Percentiles rank a stretch among this genome's conserved stretches.
phyloP scores from a whole-genome alignment of 2,329 filamentous ascomycete genomes.

The Penicillium sclerotigenum region DNA sequence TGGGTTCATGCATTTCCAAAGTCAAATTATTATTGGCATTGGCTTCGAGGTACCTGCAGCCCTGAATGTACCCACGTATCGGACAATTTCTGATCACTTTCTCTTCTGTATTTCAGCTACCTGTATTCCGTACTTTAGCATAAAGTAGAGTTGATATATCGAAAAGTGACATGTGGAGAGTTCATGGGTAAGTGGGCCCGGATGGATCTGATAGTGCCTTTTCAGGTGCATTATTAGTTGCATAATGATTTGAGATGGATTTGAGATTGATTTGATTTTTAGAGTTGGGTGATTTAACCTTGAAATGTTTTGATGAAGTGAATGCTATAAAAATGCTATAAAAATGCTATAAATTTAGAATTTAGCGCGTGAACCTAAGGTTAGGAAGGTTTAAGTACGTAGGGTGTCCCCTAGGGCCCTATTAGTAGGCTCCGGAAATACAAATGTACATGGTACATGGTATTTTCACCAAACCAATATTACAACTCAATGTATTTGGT shows the following conservation, averaged over 20 bases:
- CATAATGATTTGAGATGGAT: not conserved
- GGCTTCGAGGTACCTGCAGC: conserved; percentile 20
- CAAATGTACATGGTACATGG: not conserved
- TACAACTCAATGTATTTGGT: fast-evolving
- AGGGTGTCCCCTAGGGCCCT: not conserved
- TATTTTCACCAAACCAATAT: not conserved
- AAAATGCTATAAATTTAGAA: not conserved
- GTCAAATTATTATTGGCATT: conserved; percentile 12
- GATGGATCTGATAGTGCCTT: conserved; percentile 13
- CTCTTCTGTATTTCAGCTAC: conserved; percentile 14
- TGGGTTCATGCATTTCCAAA: conserved; percentile 18
- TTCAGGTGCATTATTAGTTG: not conserved
- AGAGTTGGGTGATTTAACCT: no score
- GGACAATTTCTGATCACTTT: conserved; percentile 19
- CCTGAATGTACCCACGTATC: conserved; percentile 1
- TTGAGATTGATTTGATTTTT: not conserved
- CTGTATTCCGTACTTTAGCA: not conserved
- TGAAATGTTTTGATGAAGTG: no score
- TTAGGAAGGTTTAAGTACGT: no score
- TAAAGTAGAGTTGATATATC: conserved; percentile 18
- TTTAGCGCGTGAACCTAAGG: no score
- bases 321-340: no score
- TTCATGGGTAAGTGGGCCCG: conserved; percentile 13
- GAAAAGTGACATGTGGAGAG: conserved; percentile 13
- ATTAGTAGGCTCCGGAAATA: not conserved